A percentile compares a stretch with the other conserved stretches of the same genome.
Conservation (phyloP, 768 basidiomycete species). For the Calocybe gangraenosa region DNA sequence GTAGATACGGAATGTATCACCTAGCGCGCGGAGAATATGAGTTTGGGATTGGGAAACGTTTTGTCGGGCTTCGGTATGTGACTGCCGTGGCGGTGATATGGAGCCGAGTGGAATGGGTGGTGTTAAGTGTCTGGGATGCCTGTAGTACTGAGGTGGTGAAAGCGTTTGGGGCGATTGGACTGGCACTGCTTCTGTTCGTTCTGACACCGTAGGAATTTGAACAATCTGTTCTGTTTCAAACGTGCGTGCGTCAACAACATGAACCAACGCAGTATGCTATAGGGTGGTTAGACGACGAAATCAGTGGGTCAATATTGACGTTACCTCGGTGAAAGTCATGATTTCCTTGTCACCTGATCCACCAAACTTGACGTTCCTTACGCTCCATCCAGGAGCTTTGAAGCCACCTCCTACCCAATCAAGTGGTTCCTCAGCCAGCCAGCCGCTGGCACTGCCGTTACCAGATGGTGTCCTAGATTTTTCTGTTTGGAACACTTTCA, state of each 20-base stretch:
- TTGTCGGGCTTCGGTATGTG: constrained; percentile 1
- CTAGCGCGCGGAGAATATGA: constrained; percentile 44
- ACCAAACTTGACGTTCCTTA: constrained; percentile 83
- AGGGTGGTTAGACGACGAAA: constrained; percentile 1
- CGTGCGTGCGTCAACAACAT: constrained; percentile 83
- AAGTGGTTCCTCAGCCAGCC: constrained; percentile 61
- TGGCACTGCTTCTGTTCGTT: constrained; percentile 10
- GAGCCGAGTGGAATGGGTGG: not conserved
- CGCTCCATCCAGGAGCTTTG: constrained; percentile 77
- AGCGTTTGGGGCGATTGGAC: constrained; percentile 6
- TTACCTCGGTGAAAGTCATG: constrained; percentile 87
- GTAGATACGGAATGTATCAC: constrained; percentile 57
- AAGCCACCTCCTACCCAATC: constrained; percentile 59
- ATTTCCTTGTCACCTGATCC: constrained; percentile 67
- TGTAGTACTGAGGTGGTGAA: constrained; percentile 1
- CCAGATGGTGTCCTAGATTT: constrained; percentile 29
- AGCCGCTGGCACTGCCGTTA: constrained; percentile 41
- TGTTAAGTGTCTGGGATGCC: constrained; percentile 8
- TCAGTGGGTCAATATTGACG: constrained; percentile 13
- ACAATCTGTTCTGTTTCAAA: constrained; percentile 76
- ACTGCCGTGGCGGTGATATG: not conserved
- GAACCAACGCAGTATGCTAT: constrained; percentile 78
- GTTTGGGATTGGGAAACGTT: constrained; percentile 13
- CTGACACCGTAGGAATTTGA: constrained; percentile 43
- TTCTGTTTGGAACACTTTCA: constrained; percentile 66